Base-by-base conservation (phyloP, 768 basidiomycete species). In the Gloeophyllum trabeum region DNA sequence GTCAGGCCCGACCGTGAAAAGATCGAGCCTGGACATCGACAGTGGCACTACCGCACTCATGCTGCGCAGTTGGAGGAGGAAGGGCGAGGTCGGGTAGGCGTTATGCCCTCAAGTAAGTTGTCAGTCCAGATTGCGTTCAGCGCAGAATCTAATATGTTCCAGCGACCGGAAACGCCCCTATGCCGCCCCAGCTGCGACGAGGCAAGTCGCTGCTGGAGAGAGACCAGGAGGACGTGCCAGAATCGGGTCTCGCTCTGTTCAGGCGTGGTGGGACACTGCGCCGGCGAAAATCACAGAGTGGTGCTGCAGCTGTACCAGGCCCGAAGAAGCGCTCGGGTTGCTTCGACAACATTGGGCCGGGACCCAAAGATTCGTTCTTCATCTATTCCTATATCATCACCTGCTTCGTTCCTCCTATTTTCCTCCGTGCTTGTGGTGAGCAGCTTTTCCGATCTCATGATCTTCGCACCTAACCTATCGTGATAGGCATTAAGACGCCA, bases 291-390 rank as follows among this genome's bases (percentile, higher is more conserved):
- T 54, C 74, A 19, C 52, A 71, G 20, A 61, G 74, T 24, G 42
- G 70, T 16, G 51, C 66, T 14, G 54, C 62, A 35, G 49, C 39
- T 53, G 66, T 40, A 44, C 59, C 34, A 45, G 61, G 14, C 60
- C 65, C 39, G 46, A 60, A 47, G 56, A 67, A 55, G 62, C 63
- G 50, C 51, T 65, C 58, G 43, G 67, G 69, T 14, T 85, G 80
- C 45, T 74, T 87, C 53, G 79, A 76, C 39, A 79, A 81, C 45
- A 78, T 80, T 45, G 76, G 71, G 0, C 90, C 91, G 30, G 91
- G 93, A 10, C 94, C 94, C 12, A 81, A 91, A 50, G 83, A 91
- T 39, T 76, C 80, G 20, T 98, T 92, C 92, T 94, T 96, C 81
- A 77, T 85, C 46, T 99, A 92, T 61, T 96, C 87, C 61, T 80